Evolutionary conservation across 257 asterid genomes (phyloP).

Genomic region (Orobanche coerulescens): DNA sequence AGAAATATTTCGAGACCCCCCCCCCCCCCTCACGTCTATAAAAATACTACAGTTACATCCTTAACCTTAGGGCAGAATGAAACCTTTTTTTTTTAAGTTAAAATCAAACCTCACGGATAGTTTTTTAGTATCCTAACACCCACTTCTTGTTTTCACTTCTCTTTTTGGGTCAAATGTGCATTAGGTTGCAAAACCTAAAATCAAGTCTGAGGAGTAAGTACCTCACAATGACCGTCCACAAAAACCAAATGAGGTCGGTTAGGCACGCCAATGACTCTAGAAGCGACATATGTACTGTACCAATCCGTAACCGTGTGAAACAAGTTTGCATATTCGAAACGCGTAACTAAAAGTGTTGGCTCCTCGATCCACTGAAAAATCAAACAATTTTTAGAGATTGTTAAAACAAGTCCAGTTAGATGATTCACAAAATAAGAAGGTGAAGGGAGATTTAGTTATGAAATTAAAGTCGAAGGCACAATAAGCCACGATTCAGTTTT

Average conservation of each 20-base stretch:
- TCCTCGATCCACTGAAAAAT: slow-evolving; percentile 92
- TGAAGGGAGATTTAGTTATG: background rate
- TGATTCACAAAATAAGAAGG: background rate
- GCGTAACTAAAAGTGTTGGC: slow-evolving; percentile 76
- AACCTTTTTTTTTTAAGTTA: no score
- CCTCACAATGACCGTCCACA: slow-evolving; percentile 96
- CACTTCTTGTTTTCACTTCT: no score
- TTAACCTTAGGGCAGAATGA: no score
- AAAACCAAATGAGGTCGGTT: slow-evolving; percentile 84
- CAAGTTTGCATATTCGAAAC: slow-evolving; percentile 90
- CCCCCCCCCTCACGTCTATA: no score
- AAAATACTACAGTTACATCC: no score
- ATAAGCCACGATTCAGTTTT: background rate
- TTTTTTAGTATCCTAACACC: no score
- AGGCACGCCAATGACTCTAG: slow-evolving; percentile 89
- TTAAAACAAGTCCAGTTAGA: slow-evolving; percentile 9
- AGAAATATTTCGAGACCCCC: no score
- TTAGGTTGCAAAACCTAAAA: no score
- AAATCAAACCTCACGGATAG: no score
- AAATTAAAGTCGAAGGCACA: no score
- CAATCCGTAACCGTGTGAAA: slow-evolving; percentile 96
- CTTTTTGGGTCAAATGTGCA: no score
- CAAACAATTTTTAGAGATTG: slow-evolving; percentile 12
- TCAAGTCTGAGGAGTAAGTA: no score
- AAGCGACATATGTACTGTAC: slow-evolving; percentile 89